Conservation (phyloP, 2,329 filamentous ascomycete species). For the Hypoxylon sp. region DNA sequence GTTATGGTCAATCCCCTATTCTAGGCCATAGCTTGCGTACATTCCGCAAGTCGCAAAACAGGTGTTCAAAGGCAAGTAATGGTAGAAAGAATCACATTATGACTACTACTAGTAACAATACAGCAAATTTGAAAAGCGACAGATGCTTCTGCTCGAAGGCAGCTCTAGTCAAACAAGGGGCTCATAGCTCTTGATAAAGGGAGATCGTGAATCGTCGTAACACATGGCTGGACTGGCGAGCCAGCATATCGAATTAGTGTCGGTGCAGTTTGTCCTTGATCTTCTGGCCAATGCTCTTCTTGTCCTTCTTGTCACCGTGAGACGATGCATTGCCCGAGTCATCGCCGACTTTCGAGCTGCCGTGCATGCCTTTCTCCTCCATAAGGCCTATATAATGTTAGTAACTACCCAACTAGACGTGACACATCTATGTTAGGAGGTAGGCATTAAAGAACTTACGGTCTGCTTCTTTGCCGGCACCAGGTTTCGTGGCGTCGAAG, state of each 20-base stretch:
- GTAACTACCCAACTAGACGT: background rate
- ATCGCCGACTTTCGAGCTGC: slow-evolving; percentile 41
- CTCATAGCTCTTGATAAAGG: slow-evolving; percentile 2
- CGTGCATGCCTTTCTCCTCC: slow-evolving; percentile 66
- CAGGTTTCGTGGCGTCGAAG: slow-evolving; percentile 75
- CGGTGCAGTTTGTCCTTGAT: slow-evolving; percentile 79
- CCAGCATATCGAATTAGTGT: slow-evolving; percentile 51
- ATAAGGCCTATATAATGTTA: slow-evolving; percentile 62
- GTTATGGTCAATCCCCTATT: no score
- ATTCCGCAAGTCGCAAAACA: background rate
- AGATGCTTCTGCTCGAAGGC: background rate
- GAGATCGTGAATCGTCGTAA: slow-evolving; percentile 24
- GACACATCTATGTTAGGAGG: background rate
- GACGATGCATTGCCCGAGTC: slow-evolving; percentile 34
- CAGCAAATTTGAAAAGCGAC: slow-evolving; percentile 8
- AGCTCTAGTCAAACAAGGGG: slow-evolving; percentile 5
- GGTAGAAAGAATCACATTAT: background rate
- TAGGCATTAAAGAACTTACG: slow-evolving; percentile 62
- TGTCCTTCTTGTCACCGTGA: slow-evolving; percentile 52
- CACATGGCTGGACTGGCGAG: background rate
- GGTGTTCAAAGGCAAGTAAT: background rate
- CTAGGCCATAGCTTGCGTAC: background rate
- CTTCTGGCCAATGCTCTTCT: slow-evolving; percentile 69
- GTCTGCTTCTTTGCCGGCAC: slow-evolving; percentile 77
- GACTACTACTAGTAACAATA: slow-evolving; percentile 8